Conservation (phyloP, 305 asterid species). For the Fraxinus sp. region DNA sequence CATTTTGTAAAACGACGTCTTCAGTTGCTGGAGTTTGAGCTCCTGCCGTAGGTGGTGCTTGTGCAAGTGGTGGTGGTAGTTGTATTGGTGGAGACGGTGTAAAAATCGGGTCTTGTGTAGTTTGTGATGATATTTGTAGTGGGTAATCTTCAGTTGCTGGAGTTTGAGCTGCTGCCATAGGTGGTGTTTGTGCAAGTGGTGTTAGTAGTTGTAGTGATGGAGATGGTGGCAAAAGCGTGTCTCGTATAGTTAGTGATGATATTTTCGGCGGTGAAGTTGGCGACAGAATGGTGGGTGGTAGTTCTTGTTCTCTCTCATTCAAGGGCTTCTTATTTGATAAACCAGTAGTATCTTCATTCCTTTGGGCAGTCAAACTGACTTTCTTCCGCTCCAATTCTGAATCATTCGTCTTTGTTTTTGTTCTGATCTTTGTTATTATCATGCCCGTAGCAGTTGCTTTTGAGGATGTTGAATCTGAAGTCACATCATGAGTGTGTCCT, state of each 20-base stretch:
- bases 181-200: slow-evolving; percentile 18
- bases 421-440: slow-evolving; percentile 23
- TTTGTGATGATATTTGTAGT: not conserved
- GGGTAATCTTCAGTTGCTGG: slow-evolving; percentile 18
- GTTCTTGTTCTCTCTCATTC: slow-evolving; percentile 69
- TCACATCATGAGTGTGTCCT: slow-evolving; percentile 21
- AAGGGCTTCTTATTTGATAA: slow-evolving; percentile 58
- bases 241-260: slow-evolving; percentile 16
- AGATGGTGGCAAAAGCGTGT: not conserved
- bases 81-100: slow-evolving; percentile 9
- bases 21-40: slow-evolving; percentile 25
- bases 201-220: not conserved
- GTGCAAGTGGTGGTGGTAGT: not conserved
- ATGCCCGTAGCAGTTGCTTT: slow-evolving; percentile 8
- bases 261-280: slow-evolving; percentile 21
- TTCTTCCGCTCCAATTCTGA: slow-evolving; percentile 28
- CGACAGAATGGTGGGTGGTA: slow-evolving; percentile 29
- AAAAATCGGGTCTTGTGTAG: not conserved
- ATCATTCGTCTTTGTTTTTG: slow-evolving; percentile 28
- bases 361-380: slow-evolving; percentile 19
- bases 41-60: slow-evolving; percentile 20
- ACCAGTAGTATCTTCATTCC: slow-evolving; percentile 20
- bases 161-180: slow-evolving; percentile 21
- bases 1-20: slow-evolving; percentile 11
- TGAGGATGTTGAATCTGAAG: not conserved